Conservation (phyloP, 495 filamentous ascomycete genomes). For the Cercophora newfieldiana region DNA sequence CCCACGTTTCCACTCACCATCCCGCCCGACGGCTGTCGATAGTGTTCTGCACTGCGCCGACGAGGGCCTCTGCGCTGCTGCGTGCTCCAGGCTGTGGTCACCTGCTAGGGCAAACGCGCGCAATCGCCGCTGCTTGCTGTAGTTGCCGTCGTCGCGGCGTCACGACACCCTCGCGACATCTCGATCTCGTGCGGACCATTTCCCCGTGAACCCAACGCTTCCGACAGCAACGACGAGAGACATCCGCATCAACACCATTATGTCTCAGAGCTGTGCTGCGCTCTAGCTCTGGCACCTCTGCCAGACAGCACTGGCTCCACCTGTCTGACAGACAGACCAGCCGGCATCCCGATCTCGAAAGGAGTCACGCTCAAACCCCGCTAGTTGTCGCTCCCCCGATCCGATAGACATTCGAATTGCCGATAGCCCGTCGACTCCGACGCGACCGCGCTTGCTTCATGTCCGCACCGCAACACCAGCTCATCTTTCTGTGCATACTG, state of each 20-base stretch:
- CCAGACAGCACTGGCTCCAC: constrained; percentile 38
- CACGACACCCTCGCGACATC: neutral
- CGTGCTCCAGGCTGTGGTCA: neutral
- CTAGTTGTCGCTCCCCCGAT: constrained; percentile 3
- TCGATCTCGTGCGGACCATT: neutral
- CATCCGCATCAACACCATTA: constrained; percentile 44
- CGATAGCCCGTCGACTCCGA: neutral
- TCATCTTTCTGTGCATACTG: constrained; percentile 6
- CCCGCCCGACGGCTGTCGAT: constrained; percentile 10
- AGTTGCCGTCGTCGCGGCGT: neutral
- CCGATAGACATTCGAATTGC: neutral
- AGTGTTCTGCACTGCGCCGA: constrained; percentile 1
- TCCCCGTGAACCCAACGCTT: neutral
- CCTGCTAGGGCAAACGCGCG: neutral
- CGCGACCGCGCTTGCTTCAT: neutral
- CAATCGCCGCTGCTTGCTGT: neutral
- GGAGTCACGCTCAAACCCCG: constrained; percentile 11
- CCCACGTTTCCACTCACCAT: neutral
- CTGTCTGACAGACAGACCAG: constrained; percentile 11
- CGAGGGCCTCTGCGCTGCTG: neutral
- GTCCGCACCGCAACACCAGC: neutral
- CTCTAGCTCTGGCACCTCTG: constrained; percentile 52
- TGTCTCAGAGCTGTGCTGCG: constrained; percentile 49
- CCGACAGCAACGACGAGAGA: constrained; percentile 22
- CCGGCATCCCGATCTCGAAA: constrained; percentile 19